Evolutionary conservation across 306 rosid genomes (phyloP).

Genomic region (Rubus idaeus): DNA sequence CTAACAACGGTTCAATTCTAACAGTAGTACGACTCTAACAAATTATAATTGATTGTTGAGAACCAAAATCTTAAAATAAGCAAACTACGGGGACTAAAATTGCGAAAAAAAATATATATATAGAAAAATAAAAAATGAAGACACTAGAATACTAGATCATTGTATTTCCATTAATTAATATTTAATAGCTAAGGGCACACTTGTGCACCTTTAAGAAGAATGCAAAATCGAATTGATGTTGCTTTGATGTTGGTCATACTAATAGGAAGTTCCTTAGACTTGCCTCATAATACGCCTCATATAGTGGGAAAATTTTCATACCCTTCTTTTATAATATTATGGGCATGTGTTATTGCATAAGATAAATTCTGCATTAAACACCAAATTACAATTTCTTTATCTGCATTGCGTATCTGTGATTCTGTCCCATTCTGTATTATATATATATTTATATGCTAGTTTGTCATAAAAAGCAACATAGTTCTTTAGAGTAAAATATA

Average conservation of each 20-base stretch:
- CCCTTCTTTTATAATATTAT: not conserved
- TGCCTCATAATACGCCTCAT: slow-evolving; percentile 13
- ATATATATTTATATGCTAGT: no score
- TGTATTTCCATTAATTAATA: no score
- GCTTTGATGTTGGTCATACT: not conserved
- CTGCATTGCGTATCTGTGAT: not conserved
- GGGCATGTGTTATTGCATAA: slow-evolving; percentile 18
- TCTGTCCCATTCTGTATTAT: not conserved
- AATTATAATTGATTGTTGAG: no score
- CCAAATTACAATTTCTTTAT: not conserved
- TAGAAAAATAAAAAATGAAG: no score
- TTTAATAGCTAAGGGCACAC: no score
- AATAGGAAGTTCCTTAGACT: not conserved
- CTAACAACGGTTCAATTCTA: no score
- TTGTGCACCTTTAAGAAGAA: not conserved
- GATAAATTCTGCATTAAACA: not conserved
- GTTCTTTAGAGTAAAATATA: not conserved
- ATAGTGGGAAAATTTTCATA: slow-evolving; percentile 14
- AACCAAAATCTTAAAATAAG: no score
- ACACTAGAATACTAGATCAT: no score
- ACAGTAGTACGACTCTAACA: no score
- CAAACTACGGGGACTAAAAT: no score
- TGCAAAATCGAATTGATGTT: not conserved
- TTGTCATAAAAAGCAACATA: not conserved
- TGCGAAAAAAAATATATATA: no score